Conservation (phyloP, 202 grass and related monocot genomes). For the Zizania palustris region DNA sequence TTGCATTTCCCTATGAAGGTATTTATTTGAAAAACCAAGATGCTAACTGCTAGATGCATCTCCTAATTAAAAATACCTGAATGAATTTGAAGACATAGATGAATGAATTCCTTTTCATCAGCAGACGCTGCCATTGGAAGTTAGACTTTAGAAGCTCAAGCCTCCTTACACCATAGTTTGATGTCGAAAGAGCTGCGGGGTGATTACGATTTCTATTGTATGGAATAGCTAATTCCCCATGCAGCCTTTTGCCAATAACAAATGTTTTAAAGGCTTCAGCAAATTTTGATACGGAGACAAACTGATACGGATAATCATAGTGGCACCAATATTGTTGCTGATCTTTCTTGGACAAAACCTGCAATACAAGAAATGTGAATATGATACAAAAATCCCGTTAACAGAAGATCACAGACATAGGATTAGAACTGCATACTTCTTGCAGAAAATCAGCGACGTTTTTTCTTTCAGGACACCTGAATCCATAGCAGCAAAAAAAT, state of each 20-base stretch:
- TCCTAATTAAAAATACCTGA: slow-evolving; percentile 65
- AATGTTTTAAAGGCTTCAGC: slow-evolving; percentile 79
- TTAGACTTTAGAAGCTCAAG: slow-evolving; percentile 94
- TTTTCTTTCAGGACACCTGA: slow-evolving; percentile 92
- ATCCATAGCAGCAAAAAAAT: slow-evolving; percentile 92
- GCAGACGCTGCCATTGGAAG: slow-evolving; percentile 86
- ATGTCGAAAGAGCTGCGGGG: slow-evolving; percentile 84
- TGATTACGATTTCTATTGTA: slow-evolving; percentile 69
- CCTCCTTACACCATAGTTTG: slow-evolving; percentile 83
- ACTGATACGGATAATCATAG: slow-evolving; percentile 87
- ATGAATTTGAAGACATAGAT: slow-evolving; percentile 99
- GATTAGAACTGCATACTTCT: slow-evolving; percentile 63
- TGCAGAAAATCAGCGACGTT: slow-evolving; percentile 99
- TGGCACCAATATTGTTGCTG: slow-evolving; percentile 96
- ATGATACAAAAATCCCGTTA: slow-evolving; percentile 19
- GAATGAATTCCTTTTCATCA: slow-evolving; percentile 97
- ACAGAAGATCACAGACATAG: slow-evolving; percentile 11
- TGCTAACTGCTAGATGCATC: slow-evolving; percentile 12
- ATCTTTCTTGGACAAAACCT: slow-evolving; percentile 99
- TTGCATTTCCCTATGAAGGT: neutral
- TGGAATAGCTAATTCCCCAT: slow-evolving; percentile 68
- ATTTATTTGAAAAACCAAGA: neutral
- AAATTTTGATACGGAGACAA: slow-evolving; percentile 82
- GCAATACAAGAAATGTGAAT: slow-evolving; percentile 39
- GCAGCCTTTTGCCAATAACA: slow-evolving; percentile 77